Base-by-base conservation (phyloP, 495 filamentous ascomycete species). In the Podospora bellae-mahoneyi region DNA sequence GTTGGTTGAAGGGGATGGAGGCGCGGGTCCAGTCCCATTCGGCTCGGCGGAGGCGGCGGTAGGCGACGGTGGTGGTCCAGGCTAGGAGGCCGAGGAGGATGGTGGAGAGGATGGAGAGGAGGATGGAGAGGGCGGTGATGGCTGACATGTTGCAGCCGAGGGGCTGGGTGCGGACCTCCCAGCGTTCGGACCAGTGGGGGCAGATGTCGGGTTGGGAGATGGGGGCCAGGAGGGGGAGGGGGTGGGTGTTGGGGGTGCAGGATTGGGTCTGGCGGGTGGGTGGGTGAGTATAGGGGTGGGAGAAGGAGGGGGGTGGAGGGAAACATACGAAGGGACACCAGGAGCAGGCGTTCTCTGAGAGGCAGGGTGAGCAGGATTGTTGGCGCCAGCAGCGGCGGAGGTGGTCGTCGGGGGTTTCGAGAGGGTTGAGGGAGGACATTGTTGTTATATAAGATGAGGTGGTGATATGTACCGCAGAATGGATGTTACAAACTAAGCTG, bases 121-220 rank as follows among this genome's bases (percentile, higher is more conserved):
- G 61, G 55, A 76, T 75, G 0, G 79, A 80, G 23, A 85, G 71
- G 16, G 75, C 76, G 7, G 82, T 86, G 57, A 84, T 79, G 18
- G 82, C 84, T n/a, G 83, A 85, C 0, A 85, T 82, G 30, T 80
- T 71, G 67, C 84, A 85, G 5, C 82, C 81, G 2, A 87, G 73
- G 16, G 78, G 76, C 20, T 73, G 74, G 7, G 84, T 79, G 26
- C 84, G 79, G 16, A 87, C 69, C 70, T 86, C 84, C 79, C 82
- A 86, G 39, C 80, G 72, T 72, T 86, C 84, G 1, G 79, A 72
- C 73, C 77, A 76, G 62, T 82, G 74, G 30, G 84, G 84, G 60
- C 84, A 86, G 64, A 82, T 72, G 55, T 81, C 69, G 15, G 76
- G 70, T 62, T 85, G 72, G 62, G 69, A 76, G 9, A 81, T 74